Evolutionary conservation across 345 rosid genomes (phyloP).

Genomic region (Citropsis articulata): DNA sequence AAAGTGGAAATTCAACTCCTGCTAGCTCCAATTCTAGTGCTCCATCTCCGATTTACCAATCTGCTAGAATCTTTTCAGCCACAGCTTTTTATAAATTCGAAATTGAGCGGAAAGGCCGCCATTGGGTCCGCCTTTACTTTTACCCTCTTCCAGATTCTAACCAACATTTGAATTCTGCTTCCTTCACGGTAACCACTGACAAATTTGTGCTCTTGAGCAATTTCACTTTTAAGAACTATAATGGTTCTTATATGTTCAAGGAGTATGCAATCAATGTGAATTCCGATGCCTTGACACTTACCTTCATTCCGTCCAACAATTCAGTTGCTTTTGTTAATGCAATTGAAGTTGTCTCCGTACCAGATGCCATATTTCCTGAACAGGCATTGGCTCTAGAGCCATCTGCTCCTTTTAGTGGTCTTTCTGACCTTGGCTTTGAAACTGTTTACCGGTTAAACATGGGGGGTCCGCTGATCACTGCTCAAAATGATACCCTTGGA

Average conservation of each 20-base stretch:
- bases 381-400: constrained; percentile 72
- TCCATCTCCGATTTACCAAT: constrained; percentile 60
- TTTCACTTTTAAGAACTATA: constrained; percentile 69
- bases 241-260: constrained; percentile 63
- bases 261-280: constrained; percentile 90
- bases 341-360: constrained; percentile 85
- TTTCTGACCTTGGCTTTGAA: constrained; percentile 69
- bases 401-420: constrained; percentile 52
- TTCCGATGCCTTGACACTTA: constrained; percentile 55
- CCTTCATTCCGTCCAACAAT: constrained; percentile 67
- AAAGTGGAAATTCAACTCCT: constrained; percentile 47
- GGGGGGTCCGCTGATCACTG: constrained; percentile 90
- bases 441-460: constrained; percentile 86
- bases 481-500: constrained; percentile 88
- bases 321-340: constrained; percentile 90
- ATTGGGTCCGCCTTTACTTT: constrained; percentile 98
- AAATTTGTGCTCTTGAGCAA: constrained; percentile 82
- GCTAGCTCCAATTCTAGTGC: constrained; percentile 46
- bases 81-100: constrained; percentile 69
- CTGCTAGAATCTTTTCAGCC: constrained; percentile 77
- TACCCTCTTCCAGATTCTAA: constrained; percentile 52
- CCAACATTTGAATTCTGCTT: constrained; percentile 56
- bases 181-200: constrained; percentile 65
- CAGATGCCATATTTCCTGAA: constrained; percentile 70
- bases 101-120: constrained; percentile 67